Evolutionary conservation across 768 basidiomycete species (phyloP).

Genomic region (Saitozyma podzolica): DNA sequence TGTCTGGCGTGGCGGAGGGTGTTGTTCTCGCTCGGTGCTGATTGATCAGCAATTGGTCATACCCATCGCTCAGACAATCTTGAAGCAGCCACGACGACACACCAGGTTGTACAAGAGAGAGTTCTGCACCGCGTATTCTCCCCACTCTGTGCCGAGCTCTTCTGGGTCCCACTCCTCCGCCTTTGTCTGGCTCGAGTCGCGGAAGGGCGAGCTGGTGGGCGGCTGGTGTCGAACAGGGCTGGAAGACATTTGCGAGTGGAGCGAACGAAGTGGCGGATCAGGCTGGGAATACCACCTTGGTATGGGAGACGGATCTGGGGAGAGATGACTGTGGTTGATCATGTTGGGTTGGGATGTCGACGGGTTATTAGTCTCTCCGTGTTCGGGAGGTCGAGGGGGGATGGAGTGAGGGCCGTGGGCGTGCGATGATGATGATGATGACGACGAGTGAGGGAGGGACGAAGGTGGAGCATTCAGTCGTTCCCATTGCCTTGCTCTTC

Average conservation of each 20-base stretch:
- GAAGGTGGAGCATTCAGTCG: slow-evolving; percentile 15
- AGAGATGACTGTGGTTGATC: too few relatives aligned
- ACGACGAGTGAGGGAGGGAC: background rate
- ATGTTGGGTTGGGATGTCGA: too few relatives aligned
- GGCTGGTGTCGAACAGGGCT: slow-evolving; percentile 29
- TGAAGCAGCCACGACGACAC: slow-evolving; percentile 7
- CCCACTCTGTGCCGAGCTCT: slow-evolving; percentile 42
- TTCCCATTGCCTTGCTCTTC: slow-evolving; percentile 18
- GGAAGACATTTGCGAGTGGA: slow-evolving; percentile 30
- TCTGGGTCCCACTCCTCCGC: slow-evolving; percentile 24
- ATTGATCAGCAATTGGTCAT: background rate
- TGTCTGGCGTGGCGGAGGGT: slow-evolving; percentile 1
- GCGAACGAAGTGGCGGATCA: background rate
- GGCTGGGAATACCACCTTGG: slow-evolving; percentile 7
- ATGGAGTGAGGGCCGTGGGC: too few relatives aligned
- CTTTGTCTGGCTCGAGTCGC: slow-evolving; percentile 9
- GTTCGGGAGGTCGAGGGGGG: too few relatives aligned
- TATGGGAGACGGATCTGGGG: too few relatives aligned
- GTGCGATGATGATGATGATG: too few relatives aligned
- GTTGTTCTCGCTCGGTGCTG: background rate
- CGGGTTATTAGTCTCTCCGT: too few relatives aligned
- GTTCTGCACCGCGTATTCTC: slow-evolving; percentile 39
- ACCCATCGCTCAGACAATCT: background rate
- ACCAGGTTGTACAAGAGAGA: slow-evolving; percentile 35
- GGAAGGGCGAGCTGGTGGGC: slow-evolving; percentile 35